Evolutionary conservation across 2,329 filamentous ascomycete species (phyloP).

Genomic region (Fusarium subglutinans): DNA sequence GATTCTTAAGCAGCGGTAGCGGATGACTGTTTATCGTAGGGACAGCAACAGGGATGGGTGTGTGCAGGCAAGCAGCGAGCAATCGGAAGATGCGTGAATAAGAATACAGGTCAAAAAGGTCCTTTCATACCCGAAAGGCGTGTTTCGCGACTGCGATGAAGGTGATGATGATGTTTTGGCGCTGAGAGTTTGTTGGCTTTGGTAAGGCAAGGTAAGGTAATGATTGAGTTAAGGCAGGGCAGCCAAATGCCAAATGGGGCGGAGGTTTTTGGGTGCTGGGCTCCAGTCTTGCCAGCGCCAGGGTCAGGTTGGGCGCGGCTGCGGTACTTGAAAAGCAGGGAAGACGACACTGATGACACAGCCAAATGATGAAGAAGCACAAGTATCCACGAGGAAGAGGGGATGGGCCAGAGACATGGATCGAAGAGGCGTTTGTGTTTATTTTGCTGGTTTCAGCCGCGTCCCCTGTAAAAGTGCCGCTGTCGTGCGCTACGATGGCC

Average conservation of each 20-base stretch:
- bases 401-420: neutral
- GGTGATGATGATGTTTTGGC: slow-evolving; percentile 20
- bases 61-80: neutral
- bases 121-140: neutral
- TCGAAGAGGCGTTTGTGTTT: slow-evolving; percentile 28
- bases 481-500: slow-evolving; percentile 12
- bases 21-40: slow-evolving; percentile 11
- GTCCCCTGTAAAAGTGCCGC: slow-evolving; percentile 18
- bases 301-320: slow-evolving; percentile 28
- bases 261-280: slow-evolving; percentile 24
- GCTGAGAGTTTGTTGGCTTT: slow-evolving; percentile 26
- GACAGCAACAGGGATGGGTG: neutral
- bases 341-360: slow-evolving; percentile 16
- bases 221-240: slow-evolving; percentile 13
- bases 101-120: neutral
- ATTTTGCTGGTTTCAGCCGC: slow-evolving; percentile 32
- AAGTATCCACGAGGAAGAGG: slow-evolving; percentile 23
- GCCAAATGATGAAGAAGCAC: slow-evolving; percentile 1
- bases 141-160: slow-evolving; percentile 20
- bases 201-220: neutral
- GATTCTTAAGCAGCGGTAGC: slow-evolving; percentile 30
- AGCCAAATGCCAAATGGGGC: slow-evolving; percentile 32
- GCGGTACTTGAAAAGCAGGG: slow-evolving; percentile 29
- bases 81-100: neutral
- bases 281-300: neutral